Conservation (phyloP, 306 rosid species). For the Mimosa bimucronata region DNA sequence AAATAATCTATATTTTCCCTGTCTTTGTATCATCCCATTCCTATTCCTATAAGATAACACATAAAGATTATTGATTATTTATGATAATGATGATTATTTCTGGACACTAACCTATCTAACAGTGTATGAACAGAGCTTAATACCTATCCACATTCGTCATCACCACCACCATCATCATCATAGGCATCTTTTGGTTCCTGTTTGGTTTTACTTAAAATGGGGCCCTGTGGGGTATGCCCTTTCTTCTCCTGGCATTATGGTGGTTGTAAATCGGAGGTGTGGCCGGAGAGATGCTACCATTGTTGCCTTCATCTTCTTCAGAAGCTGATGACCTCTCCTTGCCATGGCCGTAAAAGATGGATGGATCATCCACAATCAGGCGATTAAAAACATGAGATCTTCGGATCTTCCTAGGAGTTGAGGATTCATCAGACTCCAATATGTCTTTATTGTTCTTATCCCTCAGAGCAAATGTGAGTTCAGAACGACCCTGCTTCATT, state of each 20-base stretch:
- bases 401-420: conserved; percentile 41
- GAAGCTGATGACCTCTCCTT: conserved; percentile 23
- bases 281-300: conserved; percentile 40
- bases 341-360: conserved; percentile 3
- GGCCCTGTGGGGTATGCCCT: conserved; percentile 60
- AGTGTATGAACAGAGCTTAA: background rate
- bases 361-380: conserved; percentile 30
- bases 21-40: conserved; percentile 1
- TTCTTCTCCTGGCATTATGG: conserved; percentile 53
- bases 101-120: background rate
- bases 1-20: background rate
- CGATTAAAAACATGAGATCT: conserved; percentile 36
- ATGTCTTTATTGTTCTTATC: conserved; percentile 31
- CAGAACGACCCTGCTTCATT: conserved; percentile 43
- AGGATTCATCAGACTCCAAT: conserved; percentile 51
- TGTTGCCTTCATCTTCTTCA: conserved; percentile 6
- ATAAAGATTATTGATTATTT: background rate
- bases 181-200: background rate
- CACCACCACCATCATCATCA: too few relatives aligned
- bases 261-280: conserved; percentile 53
- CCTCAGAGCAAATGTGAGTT: conserved; percentile 44
- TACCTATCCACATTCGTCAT: background rate
- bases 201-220: conserved; percentile 38
- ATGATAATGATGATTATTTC: background rate
- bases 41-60: background rate